Conservation (phyloP, 2,329 filamentous ascomycete genomes). For the Massarina eburnea region DNA sequence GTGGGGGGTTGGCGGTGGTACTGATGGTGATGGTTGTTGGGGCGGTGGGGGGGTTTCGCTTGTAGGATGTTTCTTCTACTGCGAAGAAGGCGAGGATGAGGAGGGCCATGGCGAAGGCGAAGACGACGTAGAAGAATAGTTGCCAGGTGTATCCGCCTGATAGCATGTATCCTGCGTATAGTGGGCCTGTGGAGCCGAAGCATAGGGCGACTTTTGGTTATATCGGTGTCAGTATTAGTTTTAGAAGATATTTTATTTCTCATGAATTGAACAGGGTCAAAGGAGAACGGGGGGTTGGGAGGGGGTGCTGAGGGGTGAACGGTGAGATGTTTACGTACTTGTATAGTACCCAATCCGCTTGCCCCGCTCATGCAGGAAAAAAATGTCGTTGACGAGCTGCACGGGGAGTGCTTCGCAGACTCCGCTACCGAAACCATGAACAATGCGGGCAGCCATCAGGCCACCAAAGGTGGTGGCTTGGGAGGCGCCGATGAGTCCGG, state of each 20-base stretch:
- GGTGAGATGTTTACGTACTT: conserved; percentile 1
- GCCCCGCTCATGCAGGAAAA: conserved; percentile 51
- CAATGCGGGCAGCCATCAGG: conserved; percentile 47
- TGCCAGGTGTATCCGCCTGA: conserved; percentile 60
- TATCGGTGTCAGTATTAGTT: too few species aligned
- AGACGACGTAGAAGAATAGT: conserved; percentile 63
- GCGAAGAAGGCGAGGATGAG: conserved; percentile 56
- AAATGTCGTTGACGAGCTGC: conserved; percentile 53
- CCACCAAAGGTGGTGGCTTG: conserved; percentile 44
- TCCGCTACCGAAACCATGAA: conserved; percentile 48
- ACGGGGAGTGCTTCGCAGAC: conserved; percentile 52
- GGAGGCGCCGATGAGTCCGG: conserved; percentile 47
- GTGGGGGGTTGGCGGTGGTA: conserved; percentile 8
- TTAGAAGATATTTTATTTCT: background rate
- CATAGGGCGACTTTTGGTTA: conserved; percentile 52
- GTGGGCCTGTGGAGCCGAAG: conserved; percentile 57
- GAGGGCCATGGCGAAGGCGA: conserved; percentile 53
- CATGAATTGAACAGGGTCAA: too few species aligned
- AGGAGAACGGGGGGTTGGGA: background rate
- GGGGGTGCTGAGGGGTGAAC: too few species aligned
- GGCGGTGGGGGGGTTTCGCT: conserved; percentile 7
- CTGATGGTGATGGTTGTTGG: background rate
- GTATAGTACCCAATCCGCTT: conserved; percentile 62
- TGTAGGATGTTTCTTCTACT: conserved; percentile 62
- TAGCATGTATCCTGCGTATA: conserved; percentile 65